Base-by-base conservation (phyloP, 176 grass and related monocot genomes). In the Elymus sibiricus region DNA sequence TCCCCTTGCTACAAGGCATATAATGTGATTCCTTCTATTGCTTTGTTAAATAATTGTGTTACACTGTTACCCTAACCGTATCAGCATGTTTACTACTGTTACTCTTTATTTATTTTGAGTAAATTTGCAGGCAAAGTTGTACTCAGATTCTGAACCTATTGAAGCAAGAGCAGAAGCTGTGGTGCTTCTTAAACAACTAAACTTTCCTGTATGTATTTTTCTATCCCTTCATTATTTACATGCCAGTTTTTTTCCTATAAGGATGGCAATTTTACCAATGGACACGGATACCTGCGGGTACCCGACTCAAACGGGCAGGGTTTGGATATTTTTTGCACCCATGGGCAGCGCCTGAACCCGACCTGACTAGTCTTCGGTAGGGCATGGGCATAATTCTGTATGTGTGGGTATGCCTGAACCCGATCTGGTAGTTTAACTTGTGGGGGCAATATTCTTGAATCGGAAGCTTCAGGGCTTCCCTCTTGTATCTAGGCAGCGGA, bases 91-190 rank as follows among this genome's bases (percentile, higher is more conserved):
- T 34, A 75, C 62, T 43, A 43, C 17, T 73, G 24, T 46, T 88
- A 27, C 47, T 13, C 28, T 61, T 89, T 47, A 79, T 56, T 64
- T 64, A 37, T 80, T 70, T 70, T 21, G 32, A 74, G 27, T 69
- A 40, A 42, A 59, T 78, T 79, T 94, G 44, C 83, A 99, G 97
- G 85, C 84, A 82, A 93, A 97, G 44, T 88, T 99, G 68, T 99
- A 99, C 70, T 93, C 90, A 74, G 97, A 99, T 93, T 93, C 92
- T 88, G 97, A 99, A 88, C 90, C 94, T 80, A 99, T 97, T 81
- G 92, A 99, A 99, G 79, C 92, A 88, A 94, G 97, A 93, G 94
- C 97, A 29, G 97, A 99, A 90, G 90, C 94, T 75, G 97, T 99
- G 44, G 94, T 99, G 32, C 94, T 99, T 92, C 92, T 99, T 53